Conservation (phyloP, 78 protist species). For the Guillardia theta region DNA sequence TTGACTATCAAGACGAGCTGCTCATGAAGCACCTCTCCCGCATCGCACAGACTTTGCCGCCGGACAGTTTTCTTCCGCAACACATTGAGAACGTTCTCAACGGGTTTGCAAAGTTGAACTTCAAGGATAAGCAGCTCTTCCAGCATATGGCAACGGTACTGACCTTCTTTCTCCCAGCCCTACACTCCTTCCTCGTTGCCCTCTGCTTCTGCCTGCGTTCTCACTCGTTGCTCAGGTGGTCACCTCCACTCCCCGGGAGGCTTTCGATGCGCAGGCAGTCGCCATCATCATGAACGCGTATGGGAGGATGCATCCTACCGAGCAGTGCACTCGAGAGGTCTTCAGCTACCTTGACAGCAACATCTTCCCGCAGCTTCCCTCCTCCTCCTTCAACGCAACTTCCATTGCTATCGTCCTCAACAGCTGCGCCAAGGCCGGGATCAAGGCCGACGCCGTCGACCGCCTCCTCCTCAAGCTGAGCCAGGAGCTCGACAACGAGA, state of each 20-base stretch:
- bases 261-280: background rate
- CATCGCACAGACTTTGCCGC: background rate
- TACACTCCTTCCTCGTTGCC: too few species aligned
- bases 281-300: background rate
- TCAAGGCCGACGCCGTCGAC: background rate
- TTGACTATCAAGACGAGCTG: too few species aligned
- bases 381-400: background rate
- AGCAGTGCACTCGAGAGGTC: background rate
- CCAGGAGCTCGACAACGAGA: background rate
- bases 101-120: background rate
- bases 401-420: background rate
- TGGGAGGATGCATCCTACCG: background rate
- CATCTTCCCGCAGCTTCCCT: background rate
- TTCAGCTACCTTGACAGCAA: background rate
- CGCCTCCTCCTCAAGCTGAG: background rate
- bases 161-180: too few species aligned
- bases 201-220: too few species aligned
- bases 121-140: background rate
- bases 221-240: too few species aligned
- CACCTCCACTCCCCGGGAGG: too few species aligned
- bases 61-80: background rate
- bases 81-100: background rate
- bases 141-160: background rate
- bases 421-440: background rate
- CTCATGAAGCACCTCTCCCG: conserved; percentile 1